Evolutionary conservation across 768 basidiomycete genomes (phyloP).

Genomic region (Agrocybe praecox): DNA sequence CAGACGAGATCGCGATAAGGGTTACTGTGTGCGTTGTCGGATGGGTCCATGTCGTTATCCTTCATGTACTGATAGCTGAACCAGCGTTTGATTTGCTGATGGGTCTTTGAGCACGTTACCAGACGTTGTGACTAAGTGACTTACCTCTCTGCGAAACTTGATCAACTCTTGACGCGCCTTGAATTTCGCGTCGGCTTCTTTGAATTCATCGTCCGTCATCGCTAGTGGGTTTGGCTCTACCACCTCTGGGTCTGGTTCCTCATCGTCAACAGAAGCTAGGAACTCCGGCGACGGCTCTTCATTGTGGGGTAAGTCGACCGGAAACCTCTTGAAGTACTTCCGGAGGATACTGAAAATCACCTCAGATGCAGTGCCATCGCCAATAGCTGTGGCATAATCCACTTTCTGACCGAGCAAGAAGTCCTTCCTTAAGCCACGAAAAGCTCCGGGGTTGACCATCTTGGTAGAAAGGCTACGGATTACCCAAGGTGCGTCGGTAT

Average conservation of each 20-base stretch:
- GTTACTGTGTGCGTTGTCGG: conserved; percentile 3
- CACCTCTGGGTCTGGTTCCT: conserved; percentile 1
- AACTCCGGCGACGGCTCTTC: conserved; percentile 8
- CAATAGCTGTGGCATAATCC: conserved; percentile 1
- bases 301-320: conserved; percentile 4
- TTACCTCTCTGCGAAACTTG: neutral
- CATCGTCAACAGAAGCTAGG: conserved; percentile 13
- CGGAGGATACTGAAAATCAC: conserved; percentile 6
- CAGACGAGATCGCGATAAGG: neutral
- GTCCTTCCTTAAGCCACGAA: conserved; percentile 2
- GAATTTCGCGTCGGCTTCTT: neutral
- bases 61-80: neutral
- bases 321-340: conserved; percentile 15
- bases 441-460: conserved; percentile 13
- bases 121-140: too few species aligned
- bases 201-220: conserved; percentile 1
- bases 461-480: too few species aligned
- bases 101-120: too few species aligned
- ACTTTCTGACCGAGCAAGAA: conserved; percentile 9
- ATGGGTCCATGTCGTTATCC: conserved; percentile 1
- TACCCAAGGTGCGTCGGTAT: too few species aligned
- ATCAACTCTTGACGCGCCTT: neutral
- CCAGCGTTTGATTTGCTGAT: conserved; percentile 12
- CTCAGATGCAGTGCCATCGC: conserved; percentile 3
- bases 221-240: neutral